Evolutionary conservation across 495 filamentous ascomycete species (phyloP), one percentile per base, ranked within the genome.

Genomic region (Clavariopsis aquatica): DNA sequence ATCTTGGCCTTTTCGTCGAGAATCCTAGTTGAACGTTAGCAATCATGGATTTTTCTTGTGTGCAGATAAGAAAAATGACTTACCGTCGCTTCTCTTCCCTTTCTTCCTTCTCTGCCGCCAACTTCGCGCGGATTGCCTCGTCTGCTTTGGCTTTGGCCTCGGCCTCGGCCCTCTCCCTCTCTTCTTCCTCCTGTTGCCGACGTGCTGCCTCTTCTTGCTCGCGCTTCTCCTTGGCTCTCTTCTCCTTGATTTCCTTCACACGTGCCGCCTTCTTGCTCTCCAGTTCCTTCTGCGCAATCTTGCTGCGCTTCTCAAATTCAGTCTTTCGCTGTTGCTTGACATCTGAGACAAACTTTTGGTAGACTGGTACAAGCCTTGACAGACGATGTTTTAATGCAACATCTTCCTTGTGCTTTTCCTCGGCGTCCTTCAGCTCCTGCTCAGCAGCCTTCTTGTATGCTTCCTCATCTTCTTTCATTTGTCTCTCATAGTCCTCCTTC

Each of bases 351-450:
- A 96, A 98, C 24, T 75, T 81, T 75, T 90, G 91, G 78, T 96
- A 98, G 31, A 78, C 74, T 7, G 85, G 84, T 58, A 98, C 85
- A 52, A 98, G 84, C 55, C 92, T 85, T 68, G 82, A 84, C 24
- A 98, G 83, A 73, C 94, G 89, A 77, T 93, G 88, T 83, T 97
- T 97, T 65, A 98, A 85, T 52, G 91, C 87, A 49, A 98, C 85
- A 60, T 92, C 92, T 73, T 92, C 90, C 75, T 86, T 88, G 78
- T 93, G 95, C 82, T 95, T 96, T 70, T 79, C 74, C 80, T 96
- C 86, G 27, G 93, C 81, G 65, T 92, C 91, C 69, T 84, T 82
- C 27, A 96, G 81, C 1, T 86, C 90, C 75, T 93, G 85, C 31
- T 80, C 84, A 79, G 88, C 93, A 64, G 82, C 80, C 63, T 81